A percentile compares a stretch with the other conserved stretches of the same genome.
phyloP scores from a whole-genome alignment of 1,284 basidiomycete genomes.

The Fomitopsis schrenkii region DNA sequence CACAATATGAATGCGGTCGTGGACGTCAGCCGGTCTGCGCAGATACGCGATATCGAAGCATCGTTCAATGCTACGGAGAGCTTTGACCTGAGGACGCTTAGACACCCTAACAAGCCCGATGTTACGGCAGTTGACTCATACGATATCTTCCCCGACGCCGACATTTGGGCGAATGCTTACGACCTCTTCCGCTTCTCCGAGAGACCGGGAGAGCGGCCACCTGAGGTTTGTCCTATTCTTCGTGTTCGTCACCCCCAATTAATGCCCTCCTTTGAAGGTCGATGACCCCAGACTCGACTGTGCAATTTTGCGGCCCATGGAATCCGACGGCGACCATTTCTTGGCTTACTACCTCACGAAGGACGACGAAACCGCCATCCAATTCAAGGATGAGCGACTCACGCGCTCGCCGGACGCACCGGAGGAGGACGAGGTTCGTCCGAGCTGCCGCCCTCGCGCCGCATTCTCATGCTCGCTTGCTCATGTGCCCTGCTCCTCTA shows the following conservation, averaged over 20 bases:
- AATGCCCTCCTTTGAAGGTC: slow-evolving; percentile 36
- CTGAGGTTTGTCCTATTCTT: slow-evolving; percentile 44
- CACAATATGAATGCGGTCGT: slow-evolving; percentile 46
- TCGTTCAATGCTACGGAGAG: slow-evolving; percentile 70
- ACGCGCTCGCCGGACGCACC: slow-evolving; percentile 35
- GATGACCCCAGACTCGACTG: slow-evolving; percentile 78
- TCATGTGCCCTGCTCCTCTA: slow-evolving; percentile 22
- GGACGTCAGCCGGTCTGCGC: slow-evolving; percentile 77
- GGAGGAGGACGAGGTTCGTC: slow-evolving; percentile 45
- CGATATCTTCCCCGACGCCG: slow-evolving; percentile 82
- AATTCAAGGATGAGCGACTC: slow-evolving; percentile 26
- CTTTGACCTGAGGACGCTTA: slow-evolving; percentile 54
- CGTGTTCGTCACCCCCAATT: neutral
- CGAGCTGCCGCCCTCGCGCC: neutral
- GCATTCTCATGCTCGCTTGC: slow-evolving; percentile 15
- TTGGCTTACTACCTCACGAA: slow-evolving; percentile 85
- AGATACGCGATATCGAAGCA: slow-evolving; percentile 78
- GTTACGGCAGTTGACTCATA: slow-evolving; percentile 81
- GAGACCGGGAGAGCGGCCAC: slow-evolving; percentile 71
- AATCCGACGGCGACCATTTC: slow-evolving; percentile 83
- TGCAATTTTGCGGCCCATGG: slow-evolving; percentile 83
- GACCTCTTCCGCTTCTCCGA: slow-evolving; percentile 88
- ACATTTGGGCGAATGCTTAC: slow-evolving; percentile 88
- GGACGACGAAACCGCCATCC: slow-evolving; percentile 54
- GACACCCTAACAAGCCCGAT: slow-evolving; percentile 77